Conservation (phyloP, 202 grass and related monocot species). For the Cymbopogon flexuosus region DNA sequence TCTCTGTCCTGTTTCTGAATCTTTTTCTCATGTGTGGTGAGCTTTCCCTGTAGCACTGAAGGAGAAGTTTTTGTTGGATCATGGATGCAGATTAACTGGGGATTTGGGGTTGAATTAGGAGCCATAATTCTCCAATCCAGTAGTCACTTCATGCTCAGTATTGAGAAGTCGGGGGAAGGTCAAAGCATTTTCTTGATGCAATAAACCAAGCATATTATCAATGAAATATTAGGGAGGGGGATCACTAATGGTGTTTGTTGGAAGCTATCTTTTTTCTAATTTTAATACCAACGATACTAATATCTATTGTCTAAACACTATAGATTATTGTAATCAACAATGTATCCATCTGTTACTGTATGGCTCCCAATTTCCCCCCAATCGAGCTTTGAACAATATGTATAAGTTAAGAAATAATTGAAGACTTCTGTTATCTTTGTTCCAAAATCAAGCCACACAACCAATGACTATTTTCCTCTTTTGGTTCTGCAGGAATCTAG, state of each 20-base stretch:
- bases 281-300: background rate
- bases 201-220: background rate
- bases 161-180: background rate
- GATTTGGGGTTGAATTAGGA: background rate
- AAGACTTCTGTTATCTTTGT: background rate
- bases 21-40: background rate
- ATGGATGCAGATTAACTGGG: background rate
- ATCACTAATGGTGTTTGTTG: background rate
- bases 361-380: background rate
- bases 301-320: background rate
- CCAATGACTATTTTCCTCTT: background rate
- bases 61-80: background rate
- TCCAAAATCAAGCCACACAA: background rate
- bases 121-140: background rate
- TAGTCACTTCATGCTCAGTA: background rate
- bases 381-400: background rate
- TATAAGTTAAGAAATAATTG: background rate
- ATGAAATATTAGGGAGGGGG: background rate
- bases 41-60: background rate
- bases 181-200: background rate
- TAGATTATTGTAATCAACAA: background rate
- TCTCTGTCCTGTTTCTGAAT: background rate
- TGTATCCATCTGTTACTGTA: background rate
- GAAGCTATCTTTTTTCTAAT: background rate
- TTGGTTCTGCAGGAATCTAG: slow-evolving; percentile 56